A percentile compares a stretch with the other conserved stretches of the same genome.
phyloP scores from a whole-genome alignment of 2,329 filamentous ascomycete genomes.

The Dactylellina parvicollis region DNA sequence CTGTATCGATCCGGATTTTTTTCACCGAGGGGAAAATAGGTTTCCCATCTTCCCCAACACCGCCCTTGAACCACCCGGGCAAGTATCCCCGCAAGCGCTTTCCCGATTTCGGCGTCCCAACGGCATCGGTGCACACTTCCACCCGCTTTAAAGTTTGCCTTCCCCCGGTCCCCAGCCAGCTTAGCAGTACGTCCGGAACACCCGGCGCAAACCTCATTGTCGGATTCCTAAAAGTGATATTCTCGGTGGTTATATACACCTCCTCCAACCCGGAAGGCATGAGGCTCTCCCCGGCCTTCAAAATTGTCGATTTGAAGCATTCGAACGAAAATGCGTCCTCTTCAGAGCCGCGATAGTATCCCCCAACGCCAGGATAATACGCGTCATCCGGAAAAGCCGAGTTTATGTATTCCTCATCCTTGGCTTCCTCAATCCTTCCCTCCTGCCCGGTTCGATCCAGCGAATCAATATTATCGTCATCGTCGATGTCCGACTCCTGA shows the following conservation, averaged over 20 bases:
- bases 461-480: not conserved
- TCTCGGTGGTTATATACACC: not conserved
- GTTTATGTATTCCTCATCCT: not conserved
- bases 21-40: too few relatives aligned
- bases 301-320: not conserved
- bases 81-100: not conserved
- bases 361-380: not conserved
- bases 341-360: not conserved
- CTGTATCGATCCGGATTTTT: not conserved
- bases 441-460: not conserved
- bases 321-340: too few relatives aligned
- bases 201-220: not conserved
- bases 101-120: not conserved
- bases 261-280: not conserved
- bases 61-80: too few relatives aligned
- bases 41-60: too few relatives aligned
- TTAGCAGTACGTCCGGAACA: not conserved
- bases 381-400: not conserved
- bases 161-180: not conserved
- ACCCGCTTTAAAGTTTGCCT: slow-evolving; percentile 5
- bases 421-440: not conserved
- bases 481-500: not conserved
- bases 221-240: not conserved
- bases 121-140: not conserved
- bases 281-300: not conserved